Evolutionary conservation across 306 rosid genomes (phyloP), one percentile per base, ranked within the genome.

Genomic region (Cotoneaster glaucophyllus): DNA sequence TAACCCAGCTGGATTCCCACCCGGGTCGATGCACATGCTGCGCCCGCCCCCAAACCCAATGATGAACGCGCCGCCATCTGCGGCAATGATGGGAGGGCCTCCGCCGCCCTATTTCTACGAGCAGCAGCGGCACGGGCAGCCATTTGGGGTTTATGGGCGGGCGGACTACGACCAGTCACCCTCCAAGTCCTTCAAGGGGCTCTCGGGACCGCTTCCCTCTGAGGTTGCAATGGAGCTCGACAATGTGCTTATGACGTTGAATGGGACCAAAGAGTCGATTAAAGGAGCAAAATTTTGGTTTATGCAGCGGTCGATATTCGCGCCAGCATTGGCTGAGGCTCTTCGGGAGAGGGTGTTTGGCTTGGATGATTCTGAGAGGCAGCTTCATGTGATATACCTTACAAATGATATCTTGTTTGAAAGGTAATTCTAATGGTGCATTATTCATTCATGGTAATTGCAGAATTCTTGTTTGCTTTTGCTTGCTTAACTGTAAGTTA

Each of bases 281-380:
- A 95, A 90, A 82, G 90, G 97, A 48, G 96, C 97, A 52, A 95
- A 92, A 78, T 87, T 88, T 76, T 95, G 99, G 99, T 95, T 95
- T 93, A 89, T 90, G 92, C 97, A 92, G 90, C 87, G 99, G 87
- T 86, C 97, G 44, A 89, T 96, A 45, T 95, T 95, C 75, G 96
- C 99, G 22, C 97, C 97, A 5, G 96, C 99, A 64, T 79, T 95
- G 77, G 96, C 96, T 8, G 97, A 92, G 88, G 96, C 92, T 52
- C 97, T 92, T 69, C 81, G 93, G 78, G 99, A 95, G 29, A 82
- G 92, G 67, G 87, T 95, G n/a, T 92, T 85, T 74, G 71, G 83
- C 14, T 68, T 92, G 69, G 99, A 95, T 74, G 97, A 92, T 64
- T 84, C 89, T 21, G 97, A 95, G 84, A 88, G 97, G 90, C 99